Conservation (phyloP, 2,329 filamentous ascomycete species). For the Claviceps sp. region DNA sequence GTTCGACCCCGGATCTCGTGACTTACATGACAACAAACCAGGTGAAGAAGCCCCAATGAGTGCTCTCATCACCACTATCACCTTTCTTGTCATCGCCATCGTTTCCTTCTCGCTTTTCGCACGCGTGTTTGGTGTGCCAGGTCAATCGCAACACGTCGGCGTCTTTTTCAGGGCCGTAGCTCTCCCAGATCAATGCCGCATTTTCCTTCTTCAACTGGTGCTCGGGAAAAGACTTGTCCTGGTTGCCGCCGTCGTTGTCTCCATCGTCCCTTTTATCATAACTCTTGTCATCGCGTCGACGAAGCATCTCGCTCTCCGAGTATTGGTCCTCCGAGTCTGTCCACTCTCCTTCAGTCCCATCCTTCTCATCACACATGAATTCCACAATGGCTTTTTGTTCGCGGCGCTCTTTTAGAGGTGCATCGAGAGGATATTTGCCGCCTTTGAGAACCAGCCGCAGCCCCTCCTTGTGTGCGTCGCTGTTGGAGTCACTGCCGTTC, state of each 20-base stretch:
- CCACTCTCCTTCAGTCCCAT: conserved; percentile 61
- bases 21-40: conserved; percentile 91
- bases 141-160: conserved; percentile 55
- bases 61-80: conserved; percentile 32
- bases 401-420: conserved; percentile 31
- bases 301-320: neutral
- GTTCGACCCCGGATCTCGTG: neutral
- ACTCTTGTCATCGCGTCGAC: neutral
- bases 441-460: conserved; percentile 54
- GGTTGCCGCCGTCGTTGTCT: conserved; percentile 17
- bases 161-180: conserved; percentile 51
- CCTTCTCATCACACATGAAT: conserved; percentile 65
- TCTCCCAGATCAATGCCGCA: conserved; percentile 60
- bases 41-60: conserved; percentile 88
- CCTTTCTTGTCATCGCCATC: conserved; percentile 24
- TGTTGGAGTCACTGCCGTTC: conserved; percentile 47
- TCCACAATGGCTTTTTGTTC: conserved; percentile 70
- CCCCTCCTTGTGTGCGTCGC: conserved; percentile 57
- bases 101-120: conserved; percentile 40
- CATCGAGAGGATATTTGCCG: conserved; percentile 40
- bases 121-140: conserved; percentile 83
- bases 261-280: conserved; percentile 23
- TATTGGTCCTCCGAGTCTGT: conserved; percentile 32
- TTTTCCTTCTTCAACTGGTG: conserved; percentile 39
- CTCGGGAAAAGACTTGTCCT: conserved; percentile 29